Evolutionary conservation across 2,329 filamentous ascomycete genomes (phyloP).

Genomic region (Apiospora hydei): DNA sequence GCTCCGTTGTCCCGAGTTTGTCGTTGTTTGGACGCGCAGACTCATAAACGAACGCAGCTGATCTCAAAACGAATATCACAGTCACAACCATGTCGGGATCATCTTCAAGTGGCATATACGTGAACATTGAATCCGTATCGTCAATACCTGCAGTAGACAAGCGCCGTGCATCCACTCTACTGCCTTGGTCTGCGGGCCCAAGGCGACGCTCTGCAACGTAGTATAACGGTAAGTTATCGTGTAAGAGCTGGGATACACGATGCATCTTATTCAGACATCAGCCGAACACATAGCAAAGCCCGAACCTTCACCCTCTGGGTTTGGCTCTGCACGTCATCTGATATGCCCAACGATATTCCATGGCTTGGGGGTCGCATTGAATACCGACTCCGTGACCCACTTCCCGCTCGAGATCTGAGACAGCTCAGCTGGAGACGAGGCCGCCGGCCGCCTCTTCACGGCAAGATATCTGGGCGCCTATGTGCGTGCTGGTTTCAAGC

Average conservation of each 20-base stretch:
- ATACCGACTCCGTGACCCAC: neutral
- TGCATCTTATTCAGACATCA: neutral
- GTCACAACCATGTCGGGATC: neutral
- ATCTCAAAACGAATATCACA: neutral
- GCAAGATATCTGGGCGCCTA: neutral
- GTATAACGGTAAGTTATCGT: neutral
- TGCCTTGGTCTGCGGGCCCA: neutral
- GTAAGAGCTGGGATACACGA: neutral
- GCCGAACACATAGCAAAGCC: neutral
- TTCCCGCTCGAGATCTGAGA: constrained; percentile 12
- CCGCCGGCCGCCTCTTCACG: neutral
- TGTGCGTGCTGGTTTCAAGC: neutral
- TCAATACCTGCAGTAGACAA: neutral
- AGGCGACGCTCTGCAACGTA: neutral
- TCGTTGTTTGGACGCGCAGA: neutral
- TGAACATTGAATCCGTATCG: neutral
- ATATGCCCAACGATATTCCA: neutral
- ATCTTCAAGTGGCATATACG: neutral
- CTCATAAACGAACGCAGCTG: neutral
- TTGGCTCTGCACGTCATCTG: neutral
- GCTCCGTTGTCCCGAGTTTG: neutral
- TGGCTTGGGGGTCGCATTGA: constrained; percentile 6
- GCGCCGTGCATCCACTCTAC: neutral
- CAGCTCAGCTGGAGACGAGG: constrained; percentile 10
- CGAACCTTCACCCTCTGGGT: neutral